A percentile compares a stretch with the other conserved stretches of the same genome.
phyloP scores from a whole-genome alignment of 1,139 yeast genomes.

The Zhuliangozyma blackwelliae region DNA sequence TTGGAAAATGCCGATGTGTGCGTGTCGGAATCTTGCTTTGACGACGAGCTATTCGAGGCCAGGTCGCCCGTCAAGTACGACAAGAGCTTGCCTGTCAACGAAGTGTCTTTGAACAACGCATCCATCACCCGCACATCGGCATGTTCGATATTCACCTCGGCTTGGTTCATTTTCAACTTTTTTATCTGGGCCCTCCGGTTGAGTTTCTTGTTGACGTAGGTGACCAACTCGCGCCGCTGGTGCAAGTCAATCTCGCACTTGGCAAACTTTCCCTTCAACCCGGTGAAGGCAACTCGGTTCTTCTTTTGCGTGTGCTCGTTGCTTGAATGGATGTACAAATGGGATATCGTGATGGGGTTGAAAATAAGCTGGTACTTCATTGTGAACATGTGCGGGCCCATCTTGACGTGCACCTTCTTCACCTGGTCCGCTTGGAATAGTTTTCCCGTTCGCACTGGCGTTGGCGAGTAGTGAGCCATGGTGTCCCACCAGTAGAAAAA shows the following conservation, averaged over 20 bases:
- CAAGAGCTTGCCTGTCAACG: constrained; percentile 46
- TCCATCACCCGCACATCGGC: constrained; percentile 72
- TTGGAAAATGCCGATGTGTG: constrained; percentile 7
- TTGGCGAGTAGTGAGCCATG: constrained; percentile 63
- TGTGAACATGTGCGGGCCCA: constrained; percentile 75
- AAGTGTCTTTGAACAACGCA: constrained; percentile 61
- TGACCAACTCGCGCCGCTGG: constrained; percentile 67
- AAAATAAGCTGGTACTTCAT: constrained; percentile 75
- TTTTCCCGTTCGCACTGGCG: constrained; percentile 73
- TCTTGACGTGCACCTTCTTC: constrained; percentile 45
- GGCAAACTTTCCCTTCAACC: constrained; percentile 69
- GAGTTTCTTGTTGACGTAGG: constrained; percentile 53
- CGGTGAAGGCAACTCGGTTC: constrained; percentile 60
- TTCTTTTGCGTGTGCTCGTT: constrained; percentile 36
- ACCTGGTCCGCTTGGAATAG: constrained; percentile 44
- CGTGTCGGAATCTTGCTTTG: neutral
- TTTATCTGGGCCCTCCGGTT: constrained; percentile 52
- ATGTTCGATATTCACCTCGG: constrained; percentile 66
- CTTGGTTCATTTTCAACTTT: constrained; percentile 68
- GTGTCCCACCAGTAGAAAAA: constrained; percentile 84
- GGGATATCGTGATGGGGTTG: constrained; percentile 70
- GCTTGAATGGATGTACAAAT: constrained; percentile 54
- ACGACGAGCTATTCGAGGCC: constrained; percentile 7
- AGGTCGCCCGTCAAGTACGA: constrained; percentile 31
- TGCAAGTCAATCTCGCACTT: constrained; percentile 75